A percentile compares a stretch with the other conserved stretches of the same genome.
phyloP scores from a whole-genome alignment of 768 basidiomycete species.

The Polyporus arcularius region DNA sequence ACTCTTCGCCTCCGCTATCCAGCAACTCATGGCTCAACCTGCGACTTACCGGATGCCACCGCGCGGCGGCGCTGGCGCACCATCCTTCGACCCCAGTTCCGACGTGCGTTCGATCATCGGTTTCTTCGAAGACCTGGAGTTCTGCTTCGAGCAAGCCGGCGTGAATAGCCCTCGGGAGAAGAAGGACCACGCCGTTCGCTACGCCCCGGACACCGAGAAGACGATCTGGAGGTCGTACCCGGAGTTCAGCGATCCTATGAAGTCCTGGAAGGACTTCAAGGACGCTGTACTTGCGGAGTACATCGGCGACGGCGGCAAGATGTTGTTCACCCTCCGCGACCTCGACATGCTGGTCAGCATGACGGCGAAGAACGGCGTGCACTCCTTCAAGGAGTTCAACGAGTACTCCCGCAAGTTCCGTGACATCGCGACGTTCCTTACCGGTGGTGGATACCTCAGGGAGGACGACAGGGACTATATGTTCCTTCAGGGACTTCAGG shows the following conservation, averaged over 20 bases:
- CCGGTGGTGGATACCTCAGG: conserved; percentile 17
- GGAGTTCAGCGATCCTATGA: neutral
- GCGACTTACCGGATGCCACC: conserved; percentile 2
- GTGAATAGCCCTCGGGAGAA: neutral
- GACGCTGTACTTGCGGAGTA: conserved; percentile 27
- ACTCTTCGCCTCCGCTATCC: neutral
- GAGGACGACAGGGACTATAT: conserved; percentile 24
- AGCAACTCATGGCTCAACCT: neutral
- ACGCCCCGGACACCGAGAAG: conserved; percentile 3
- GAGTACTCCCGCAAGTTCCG: conserved; percentile 26
- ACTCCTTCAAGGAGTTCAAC: neutral
- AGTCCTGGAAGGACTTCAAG: conserved; percentile 26
- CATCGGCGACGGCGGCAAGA: conserved; percentile 17
- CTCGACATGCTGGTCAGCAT: conserved; percentile 26
- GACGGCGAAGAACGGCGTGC: conserved; percentile 5
- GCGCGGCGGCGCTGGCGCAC: conserved; percentile 9
- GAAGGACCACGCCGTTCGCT: conserved; percentile 9
- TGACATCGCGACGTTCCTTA: conserved; percentile 22
- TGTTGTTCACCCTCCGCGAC: conserved; percentile 24
- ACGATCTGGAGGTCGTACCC: neutral
- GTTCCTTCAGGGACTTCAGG: conserved; percentile 20
- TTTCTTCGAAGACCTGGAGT: conserved; percentile 17
- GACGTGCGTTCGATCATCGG: conserved; percentile 6
- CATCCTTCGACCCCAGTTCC: conserved; percentile 1
- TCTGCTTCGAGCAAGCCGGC: conserved; percentile 1